A percentile compares a stretch with the other conserved stretches of the same genome.
Conservation (phyloP, 108 stramenopile species). For the Stephanodiscus triporus region DNA sequence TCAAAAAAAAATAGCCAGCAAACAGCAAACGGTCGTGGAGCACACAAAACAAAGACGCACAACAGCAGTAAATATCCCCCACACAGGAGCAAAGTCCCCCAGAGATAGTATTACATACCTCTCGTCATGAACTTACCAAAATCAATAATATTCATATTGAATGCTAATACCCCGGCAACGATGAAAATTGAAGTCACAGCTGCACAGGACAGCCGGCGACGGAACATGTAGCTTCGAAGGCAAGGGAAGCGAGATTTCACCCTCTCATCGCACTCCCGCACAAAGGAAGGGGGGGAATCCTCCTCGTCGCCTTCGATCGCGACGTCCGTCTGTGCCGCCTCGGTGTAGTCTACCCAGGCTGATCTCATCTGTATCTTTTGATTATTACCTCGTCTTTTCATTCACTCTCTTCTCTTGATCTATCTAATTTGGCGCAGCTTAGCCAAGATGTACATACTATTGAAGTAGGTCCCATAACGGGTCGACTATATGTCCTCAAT, state of each 20-base stretch:
- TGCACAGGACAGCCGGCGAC: conserved; percentile 15
- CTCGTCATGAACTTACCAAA: conserved; percentile 10
- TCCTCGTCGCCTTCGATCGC: conserved; percentile 1
- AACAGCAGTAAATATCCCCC: no score
- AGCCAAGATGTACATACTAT: no score
- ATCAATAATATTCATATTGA: conserved; percentile 9
- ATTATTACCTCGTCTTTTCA: background rate
- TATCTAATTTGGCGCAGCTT: no score
- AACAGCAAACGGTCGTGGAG: no score
- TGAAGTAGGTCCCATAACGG: no score
- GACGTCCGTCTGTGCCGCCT: conserved; percentile 1
- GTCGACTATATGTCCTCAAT: no score
- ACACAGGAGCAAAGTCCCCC: background rate
- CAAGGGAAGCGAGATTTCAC: conserved; percentile 25
- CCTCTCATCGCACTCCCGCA: conserved; percentile 2
- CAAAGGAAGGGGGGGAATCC: conserved; percentile 22
- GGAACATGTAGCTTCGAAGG: conserved; percentile 28
- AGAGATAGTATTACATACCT: background rate
- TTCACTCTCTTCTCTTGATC: background rate
- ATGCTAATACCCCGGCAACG: conserved; percentile 8
- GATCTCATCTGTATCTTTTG: background rate
- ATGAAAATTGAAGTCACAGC: conserved; percentile 8
- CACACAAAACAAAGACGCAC: no score
- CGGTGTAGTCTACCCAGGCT: conserved; percentile 22
- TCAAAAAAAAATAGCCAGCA: no score